Conservation (phyloP, 2,329 filamentous ascomycete species). For the Fusarium chlamydosporum region DNA sequence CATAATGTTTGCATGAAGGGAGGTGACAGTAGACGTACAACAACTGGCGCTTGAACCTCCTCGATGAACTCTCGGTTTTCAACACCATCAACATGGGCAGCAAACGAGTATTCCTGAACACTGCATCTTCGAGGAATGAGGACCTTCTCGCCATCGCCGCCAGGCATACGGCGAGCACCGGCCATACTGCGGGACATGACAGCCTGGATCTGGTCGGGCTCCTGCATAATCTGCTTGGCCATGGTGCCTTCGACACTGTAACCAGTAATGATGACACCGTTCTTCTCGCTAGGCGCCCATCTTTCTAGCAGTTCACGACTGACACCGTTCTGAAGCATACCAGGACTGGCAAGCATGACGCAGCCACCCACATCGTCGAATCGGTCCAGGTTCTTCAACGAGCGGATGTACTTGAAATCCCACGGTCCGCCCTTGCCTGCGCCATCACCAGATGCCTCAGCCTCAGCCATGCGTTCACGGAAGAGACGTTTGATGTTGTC, state of each 20-base stretch:
- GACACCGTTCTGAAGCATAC: conserved; percentile 98
- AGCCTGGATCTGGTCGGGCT: conserved; percentile 93
- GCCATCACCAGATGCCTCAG: conserved; percentile 82
- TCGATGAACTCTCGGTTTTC: conserved; percentile 98
- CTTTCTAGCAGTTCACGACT: conserved; percentile 92
- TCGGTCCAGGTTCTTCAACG: conserved; percentile 90
- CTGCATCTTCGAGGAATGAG: conserved; percentile 95
- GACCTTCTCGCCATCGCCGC: conserved; percentile 83
- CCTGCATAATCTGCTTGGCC: conserved; percentile 95
- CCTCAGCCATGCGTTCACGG: conserved; percentile 90
- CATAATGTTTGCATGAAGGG: not conserved
- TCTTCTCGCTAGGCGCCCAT: conserved; percentile 96
- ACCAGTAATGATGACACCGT: conserved; percentile 98
- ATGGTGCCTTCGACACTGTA: conserved; percentile 99
- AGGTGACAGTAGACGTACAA: conserved; percentile 72
- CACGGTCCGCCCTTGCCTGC: conserved; percentile 87
- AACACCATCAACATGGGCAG: conserved; percentile 94
- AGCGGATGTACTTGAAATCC: conserved; percentile 96
- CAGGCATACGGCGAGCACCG: conserved; percentile 72
- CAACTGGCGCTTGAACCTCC: conserved; percentile 90
- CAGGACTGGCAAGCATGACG: conserved; percentile 96
- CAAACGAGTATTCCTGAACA: conserved; percentile 94
- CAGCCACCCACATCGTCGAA: conserved; percentile 97
- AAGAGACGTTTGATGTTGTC: conserved; percentile 99
- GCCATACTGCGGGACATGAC: conserved; percentile 85